These are phyloP conservation scores for Sugiyamaella valdiviana DNA, from an alignment of 805 yeast species.

Conservation along the genomic window DNA sequence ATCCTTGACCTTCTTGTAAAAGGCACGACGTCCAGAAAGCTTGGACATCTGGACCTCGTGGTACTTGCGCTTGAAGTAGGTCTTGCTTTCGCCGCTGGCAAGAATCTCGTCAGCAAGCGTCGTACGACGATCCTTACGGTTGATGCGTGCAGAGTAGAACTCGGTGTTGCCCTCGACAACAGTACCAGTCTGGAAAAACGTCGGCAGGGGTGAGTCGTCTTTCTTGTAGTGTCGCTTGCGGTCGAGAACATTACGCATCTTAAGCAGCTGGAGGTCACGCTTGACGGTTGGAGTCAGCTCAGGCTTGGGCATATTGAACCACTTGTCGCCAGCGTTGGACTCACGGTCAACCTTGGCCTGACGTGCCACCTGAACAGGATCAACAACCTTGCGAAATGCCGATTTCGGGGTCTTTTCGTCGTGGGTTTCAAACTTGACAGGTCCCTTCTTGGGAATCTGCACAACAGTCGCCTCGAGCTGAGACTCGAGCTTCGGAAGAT, in stretches of 20 bases:
- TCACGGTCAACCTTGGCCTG: slow-evolving; percentile 25
- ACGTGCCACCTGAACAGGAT: slow-evolving; percentile 29
- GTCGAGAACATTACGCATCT: slow-evolving; percentile 85
- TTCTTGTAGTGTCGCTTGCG: slow-evolving; percentile 94
- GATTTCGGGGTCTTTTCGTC: not conserved
- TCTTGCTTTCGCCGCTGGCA: slow-evolving; percentile 59
- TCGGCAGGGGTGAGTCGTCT: slow-evolving; percentile 66
- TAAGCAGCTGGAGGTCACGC: slow-evolving; percentile 70
- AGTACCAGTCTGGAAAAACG: slow-evolving; percentile 83
- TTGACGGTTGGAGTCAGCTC: slow-evolving; percentile 66
- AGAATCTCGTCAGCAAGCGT: slow-evolving; percentile 79
- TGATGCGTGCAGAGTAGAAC: slow-evolving; percentile 59
- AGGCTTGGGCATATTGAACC: slow-evolving; percentile 78
- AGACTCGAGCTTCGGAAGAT: slow-evolving; percentile 17
- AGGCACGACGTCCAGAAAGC: slow-evolving; percentile 59
- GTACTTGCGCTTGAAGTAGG: slow-evolving; percentile 81
- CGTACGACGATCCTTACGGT: slow-evolving; percentile 64
- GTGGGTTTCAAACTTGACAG: slow-evolving; percentile 5
- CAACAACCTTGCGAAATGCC: slow-evolving; percentile 24
- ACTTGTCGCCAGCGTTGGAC: slow-evolving; percentile 48
- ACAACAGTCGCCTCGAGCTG: slow-evolving; percentile 1
- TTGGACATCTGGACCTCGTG: slow-evolving; percentile 65
- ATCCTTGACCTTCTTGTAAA: slow-evolving; percentile 55
- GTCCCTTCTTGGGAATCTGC: slow-evolving; percentile 1
- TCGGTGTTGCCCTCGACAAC: slow-evolving; percentile 78